A percentile compares a stretch with the other conserved stretches of the same genome.
phyloP scores from a whole-genome alignment of 106 monocot species.

The Hemerocallis citrina region DNA sequence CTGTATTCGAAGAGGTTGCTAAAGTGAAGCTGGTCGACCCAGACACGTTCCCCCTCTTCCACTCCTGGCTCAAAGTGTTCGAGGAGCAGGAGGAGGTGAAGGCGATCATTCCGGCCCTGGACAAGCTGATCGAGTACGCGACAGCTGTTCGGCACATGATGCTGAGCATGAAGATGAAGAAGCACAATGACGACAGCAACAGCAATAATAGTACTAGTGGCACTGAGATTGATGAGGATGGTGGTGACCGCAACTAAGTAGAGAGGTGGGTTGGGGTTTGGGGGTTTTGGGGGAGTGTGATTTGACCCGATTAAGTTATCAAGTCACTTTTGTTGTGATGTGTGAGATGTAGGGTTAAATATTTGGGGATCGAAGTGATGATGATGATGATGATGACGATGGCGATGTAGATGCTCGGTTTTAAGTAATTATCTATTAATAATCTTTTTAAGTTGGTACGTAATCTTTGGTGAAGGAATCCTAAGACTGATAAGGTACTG shows the following conservation, averaged over 20 bases:
- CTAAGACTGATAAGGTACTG: not conserved
- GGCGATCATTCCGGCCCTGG: constrained; percentile 44
- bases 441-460: too few species aligned
- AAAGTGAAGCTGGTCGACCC: constrained; percentile 54
- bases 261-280: not conserved
- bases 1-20: constrained; percentile 52
- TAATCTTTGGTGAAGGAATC: not conserved
- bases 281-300: not conserved
- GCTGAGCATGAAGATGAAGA: constrained; percentile 19
- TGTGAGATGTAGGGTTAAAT: not conserved
- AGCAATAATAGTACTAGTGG: not conserved
- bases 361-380: too few species aligned
- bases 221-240: not conserved
- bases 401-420: not conserved
- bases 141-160: constrained; percentile 29
- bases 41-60: constrained; percentile 49
- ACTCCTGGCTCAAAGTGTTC: constrained; percentile 46
- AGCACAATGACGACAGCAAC: too few species aligned
- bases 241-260: not conserved
- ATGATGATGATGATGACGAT: not conserved
- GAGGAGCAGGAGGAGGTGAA: constrained; percentile 54
- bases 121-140: constrained; percentile 54
- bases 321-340: not conserved
- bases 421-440: too few species aligned
- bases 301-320: not conserved